Evolutionary conservation across 202 grass and related monocot genomes (phyloP).

Genomic region (Eragrostis tef): DNA sequence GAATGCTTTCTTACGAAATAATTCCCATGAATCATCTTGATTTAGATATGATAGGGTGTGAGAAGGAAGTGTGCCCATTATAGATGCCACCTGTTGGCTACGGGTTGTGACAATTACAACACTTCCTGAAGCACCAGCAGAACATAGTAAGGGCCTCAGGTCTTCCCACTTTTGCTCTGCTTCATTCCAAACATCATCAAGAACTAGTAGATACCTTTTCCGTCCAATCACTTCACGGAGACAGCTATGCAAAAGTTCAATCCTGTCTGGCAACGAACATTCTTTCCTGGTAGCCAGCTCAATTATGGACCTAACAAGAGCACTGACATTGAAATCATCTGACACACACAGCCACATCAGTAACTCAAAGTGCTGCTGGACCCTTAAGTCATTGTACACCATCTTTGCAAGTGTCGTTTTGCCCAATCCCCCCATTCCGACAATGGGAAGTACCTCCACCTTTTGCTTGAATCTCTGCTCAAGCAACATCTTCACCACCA

Average conservation of each 20-base stretch:
- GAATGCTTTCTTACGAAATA: slow-evolving; percentile 51
- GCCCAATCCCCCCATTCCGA: slow-evolving; percentile 45
- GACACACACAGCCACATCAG: slow-evolving; percentile 40
- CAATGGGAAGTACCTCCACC: slow-evolving; percentile 7
- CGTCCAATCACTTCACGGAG: not conserved
- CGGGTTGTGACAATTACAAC: slow-evolving; percentile 46
- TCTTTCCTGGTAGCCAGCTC: not conserved
- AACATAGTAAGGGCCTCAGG: slow-evolving; percentile 23
- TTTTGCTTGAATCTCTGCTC: not conserved
- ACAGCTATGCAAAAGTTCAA: slow-evolving; percentile 4
- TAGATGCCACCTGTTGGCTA: slow-evolving; percentile 17
- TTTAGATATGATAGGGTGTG: slow-evolving; percentile 12
- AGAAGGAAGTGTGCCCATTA: slow-evolving; percentile 22
- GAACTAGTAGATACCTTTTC: slow-evolving; percentile 46
- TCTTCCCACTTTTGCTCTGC: slow-evolving; percentile 18
- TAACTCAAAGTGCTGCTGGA: slow-evolving; percentile 3
- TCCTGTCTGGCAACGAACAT: not conserved
- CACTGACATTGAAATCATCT: not conserved
- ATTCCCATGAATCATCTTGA: slow-evolving; percentile 41
- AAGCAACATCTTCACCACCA: not conserved
- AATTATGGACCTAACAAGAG: not conserved
- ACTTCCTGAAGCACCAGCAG: slow-evolving; percentile 8
- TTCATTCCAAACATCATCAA: slow-evolving; percentile 65
- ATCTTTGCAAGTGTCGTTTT: slow-evolving; percentile 43
- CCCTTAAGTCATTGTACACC: not conserved